Conservation (phyloP, 2,329 filamentous ascomycete species). For the Trichoderma endophyticum region DNA sequence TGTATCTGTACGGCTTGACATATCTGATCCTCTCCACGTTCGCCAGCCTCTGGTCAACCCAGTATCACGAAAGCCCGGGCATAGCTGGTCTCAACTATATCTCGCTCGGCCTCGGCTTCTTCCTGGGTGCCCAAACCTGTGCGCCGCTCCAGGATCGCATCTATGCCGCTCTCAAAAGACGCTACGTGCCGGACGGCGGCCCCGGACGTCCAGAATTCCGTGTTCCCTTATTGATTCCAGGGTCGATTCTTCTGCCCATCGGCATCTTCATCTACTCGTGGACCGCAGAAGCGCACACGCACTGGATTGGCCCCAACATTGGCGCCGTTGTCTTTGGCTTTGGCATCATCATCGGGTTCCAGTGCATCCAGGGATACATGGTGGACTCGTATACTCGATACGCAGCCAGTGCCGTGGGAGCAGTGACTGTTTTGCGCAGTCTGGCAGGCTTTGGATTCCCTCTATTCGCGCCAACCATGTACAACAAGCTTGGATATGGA, state of each 20-base stretch:
- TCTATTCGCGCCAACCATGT: constrained; percentile 48
- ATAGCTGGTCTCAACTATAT: constrained; percentile 38
- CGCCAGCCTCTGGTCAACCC: constrained; percentile 54
- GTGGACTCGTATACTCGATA: constrained; percentile 47
- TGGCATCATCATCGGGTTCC: constrained; percentile 42
- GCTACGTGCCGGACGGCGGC: constrained; percentile 34
- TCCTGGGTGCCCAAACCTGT: constrained; percentile 35
- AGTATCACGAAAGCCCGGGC: constrained; percentile 55
- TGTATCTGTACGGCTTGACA: constrained; percentile 60
- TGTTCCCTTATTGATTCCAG: constrained; percentile 41
- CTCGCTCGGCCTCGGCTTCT: constrained; percentile 29
- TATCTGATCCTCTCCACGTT: constrained; percentile 53
- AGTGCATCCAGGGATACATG: constrained; percentile 46
- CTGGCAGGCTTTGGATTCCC: constrained; percentile 52
- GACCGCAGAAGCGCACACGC: constrained; percentile 40
- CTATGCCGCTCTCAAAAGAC: constrained; percentile 42
- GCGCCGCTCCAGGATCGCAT: constrained; percentile 46
- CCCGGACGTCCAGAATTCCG: constrained; percentile 42
- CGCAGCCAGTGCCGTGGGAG: constrained; percentile 45
- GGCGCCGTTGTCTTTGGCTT: constrained; percentile 39
- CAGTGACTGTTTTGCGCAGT: constrained; percentile 43
- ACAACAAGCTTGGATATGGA: constrained; percentile 40
- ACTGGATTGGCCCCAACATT: constrained; percentile 46
- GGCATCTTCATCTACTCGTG: constrained; percentile 47
- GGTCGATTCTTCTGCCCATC: constrained; percentile 39